phyloP scores from a whole-genome alignment of 192 early-diverging fungal species.

The Helicostylum pulchrum region DNA sequence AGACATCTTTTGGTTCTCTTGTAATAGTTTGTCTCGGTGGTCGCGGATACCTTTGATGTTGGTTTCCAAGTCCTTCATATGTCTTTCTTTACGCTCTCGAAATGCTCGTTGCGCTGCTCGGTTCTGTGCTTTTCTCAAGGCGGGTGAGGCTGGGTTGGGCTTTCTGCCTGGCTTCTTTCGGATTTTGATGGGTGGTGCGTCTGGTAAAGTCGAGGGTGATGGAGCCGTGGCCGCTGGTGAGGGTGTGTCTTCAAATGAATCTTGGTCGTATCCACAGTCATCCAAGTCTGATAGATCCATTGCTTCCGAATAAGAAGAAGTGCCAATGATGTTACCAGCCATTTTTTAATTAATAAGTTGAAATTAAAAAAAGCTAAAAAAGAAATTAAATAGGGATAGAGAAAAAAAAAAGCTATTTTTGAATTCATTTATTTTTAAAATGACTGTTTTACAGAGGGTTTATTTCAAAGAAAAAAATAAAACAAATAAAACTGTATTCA shows the following conservation, averaged over 20 bases:
- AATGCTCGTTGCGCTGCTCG: slow-evolving; percentile 87
- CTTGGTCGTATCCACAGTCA: slow-evolving; percentile 1
- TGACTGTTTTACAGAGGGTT: too few species aligned
- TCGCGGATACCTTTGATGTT: slow-evolving; percentile 64
- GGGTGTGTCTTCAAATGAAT: background rate
- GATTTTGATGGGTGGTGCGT: slow-evolving; percentile 36
- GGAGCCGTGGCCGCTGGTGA: too few species aligned
- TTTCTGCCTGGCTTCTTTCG: slow-evolving; percentile 60
- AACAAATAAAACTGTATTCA: too few species aligned
- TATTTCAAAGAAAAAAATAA: too few species aligned
- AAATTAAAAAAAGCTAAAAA: too few species aligned
- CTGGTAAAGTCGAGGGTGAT: background rate
- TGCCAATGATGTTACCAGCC: background rate
- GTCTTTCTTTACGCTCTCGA: slow-evolving; percentile 80
- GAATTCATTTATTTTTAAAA: too few species aligned
- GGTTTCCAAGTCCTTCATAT: slow-evolving; percentile 72
- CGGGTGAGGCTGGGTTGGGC: slow-evolving; percentile 60
- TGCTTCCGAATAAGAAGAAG: slow-evolving; percentile 11
- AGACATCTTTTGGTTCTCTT: slow-evolving; percentile 41
- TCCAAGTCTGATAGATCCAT: slow-evolving; percentile 12
- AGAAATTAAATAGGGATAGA: too few species aligned
- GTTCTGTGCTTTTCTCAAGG: slow-evolving; percentile 71
- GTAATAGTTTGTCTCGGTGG: slow-evolving; percentile 42
- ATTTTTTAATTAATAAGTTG: background rate
- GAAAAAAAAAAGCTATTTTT: too few species aligned